Evolutionary conservation across 345 rosid genomes (phyloP).

Genomic region (Arabis hirsuta): DNA sequence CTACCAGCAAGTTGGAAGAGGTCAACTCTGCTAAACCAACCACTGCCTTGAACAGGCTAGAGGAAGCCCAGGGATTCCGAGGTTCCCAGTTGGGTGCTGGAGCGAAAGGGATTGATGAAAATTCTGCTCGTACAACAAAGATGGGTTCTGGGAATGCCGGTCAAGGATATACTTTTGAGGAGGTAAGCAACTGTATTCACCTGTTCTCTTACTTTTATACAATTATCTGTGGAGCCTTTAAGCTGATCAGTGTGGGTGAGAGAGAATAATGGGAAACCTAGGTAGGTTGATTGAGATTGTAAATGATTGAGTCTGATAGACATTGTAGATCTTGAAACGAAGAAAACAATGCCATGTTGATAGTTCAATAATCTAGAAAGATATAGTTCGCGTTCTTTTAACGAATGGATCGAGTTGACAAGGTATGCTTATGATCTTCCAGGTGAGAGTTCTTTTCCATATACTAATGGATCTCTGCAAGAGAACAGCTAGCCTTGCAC

Average conservation of each 20-base stretch:
- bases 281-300: slow-evolving; percentile 15
- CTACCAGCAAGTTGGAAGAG: slow-evolving; percentile 80
- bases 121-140: slow-evolving; percentile 71
- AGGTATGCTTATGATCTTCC: slow-evolving; percentile 36
- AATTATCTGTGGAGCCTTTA: background rate
- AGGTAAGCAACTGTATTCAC: slow-evolving; percentile 53
- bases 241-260: slow-evolving; percentile 25
- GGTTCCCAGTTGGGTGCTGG: slow-evolving; percentile 69
- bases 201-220: slow-evolving; percentile 18
- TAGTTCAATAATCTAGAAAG: slow-evolving; percentile 16
- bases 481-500: slow-evolving; percentile 73
- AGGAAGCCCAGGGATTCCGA: slow-evolving; percentile 74
- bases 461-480: slow-evolving; percentile 98
- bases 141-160: slow-evolving; percentile 97
- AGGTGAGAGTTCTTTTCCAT: slow-evolving; percentile 97
- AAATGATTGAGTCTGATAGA: slow-evolving; percentile 11
- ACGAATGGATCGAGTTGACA: slow-evolving; percentile 11
- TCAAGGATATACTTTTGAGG: slow-evolving; percentile 98
- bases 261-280: slow-evolving; percentile 18
- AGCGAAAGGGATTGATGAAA: slow-evolving; percentile 83
- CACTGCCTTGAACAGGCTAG: slow-evolving; percentile 61
- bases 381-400: background rate
- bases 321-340: slow-evolving; percentile 2
- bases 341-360: slow-evolving; percentile 21
- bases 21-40: slow-evolving; percentile 66